These are phyloP conservation scores for Echinochloa phyllopogon DNA, from an alignment of 176 grass and related monocot genomes.

Conservation along the genomic window DNA sequence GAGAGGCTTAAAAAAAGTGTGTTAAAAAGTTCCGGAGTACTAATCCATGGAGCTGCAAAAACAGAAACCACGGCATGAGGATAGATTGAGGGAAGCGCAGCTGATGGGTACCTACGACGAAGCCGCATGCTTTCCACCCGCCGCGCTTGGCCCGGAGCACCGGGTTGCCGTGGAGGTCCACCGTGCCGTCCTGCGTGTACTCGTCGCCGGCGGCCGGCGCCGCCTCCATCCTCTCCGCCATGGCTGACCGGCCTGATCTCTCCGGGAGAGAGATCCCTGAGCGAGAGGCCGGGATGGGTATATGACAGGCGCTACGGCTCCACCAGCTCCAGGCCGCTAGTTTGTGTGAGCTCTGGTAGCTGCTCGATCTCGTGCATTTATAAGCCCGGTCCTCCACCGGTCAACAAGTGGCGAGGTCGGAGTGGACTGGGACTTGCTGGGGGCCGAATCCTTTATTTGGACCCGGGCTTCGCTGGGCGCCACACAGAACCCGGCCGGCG, in stretches of 20 bases:
- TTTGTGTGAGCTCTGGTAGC: conserved; percentile 1
- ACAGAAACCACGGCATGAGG: background rate
- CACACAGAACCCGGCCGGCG: background rate
- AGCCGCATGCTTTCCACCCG: conserved; percentile 89
- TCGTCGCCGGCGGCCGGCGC: conserved; percentile 35
- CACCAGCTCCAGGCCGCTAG: background rate
- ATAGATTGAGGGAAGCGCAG: background rate
- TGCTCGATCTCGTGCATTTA: conserved; percentile 9
- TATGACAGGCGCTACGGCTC: background rate
- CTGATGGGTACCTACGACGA: conserved; percentile 70
- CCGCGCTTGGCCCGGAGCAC: conserved; percentile 78
- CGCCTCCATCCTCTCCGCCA: conserved; percentile 57
- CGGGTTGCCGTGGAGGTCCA: conserved; percentile 83
- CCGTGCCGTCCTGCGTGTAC: conserved; percentile 87
- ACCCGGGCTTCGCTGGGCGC: background rate
- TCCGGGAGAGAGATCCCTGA: background rate
- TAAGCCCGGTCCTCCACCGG: background rate
- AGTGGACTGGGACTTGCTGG: background rate
- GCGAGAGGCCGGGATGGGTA: conserved; percentile 1
- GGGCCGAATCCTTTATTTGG: background rate
- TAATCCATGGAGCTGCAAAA: background rate
- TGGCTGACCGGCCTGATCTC: conserved; percentile 43
- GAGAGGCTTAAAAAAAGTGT: background rate
- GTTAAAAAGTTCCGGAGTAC: background rate
- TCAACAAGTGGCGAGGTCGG: background rate